Base-by-base conservation (phyloP, 2,329 filamentous ascomycete species). In the Lecanoromycetidae sp. region DNA sequence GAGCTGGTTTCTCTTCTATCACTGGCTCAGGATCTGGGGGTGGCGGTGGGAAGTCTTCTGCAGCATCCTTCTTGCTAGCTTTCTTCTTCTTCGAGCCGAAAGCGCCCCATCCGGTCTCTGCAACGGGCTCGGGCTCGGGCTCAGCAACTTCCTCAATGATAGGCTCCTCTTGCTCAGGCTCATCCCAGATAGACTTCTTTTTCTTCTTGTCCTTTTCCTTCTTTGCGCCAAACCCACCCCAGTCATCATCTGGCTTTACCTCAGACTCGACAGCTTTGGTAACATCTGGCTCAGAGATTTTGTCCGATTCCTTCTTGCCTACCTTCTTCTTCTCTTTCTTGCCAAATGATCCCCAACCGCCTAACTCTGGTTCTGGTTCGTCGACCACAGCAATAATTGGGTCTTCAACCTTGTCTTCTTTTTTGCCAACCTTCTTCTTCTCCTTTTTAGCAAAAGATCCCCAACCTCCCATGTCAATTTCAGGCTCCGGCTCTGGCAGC, bases 41-140 rank as follows among this genome's bases (percentile, higher is more conserved):
- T 3, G 19, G 15, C 17, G 26, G 26, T 29, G 57, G 61, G 12
- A 63, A 65, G 26, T 65, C 61, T 41, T 63, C 63, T 20, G 66
- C 57, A 3, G 57, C 59, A 13, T 58, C 60, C 42, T 57, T 57
- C 38, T 43, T 52, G n/a, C n/a, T n/a, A n/a, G n/a, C n/a, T 40
- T 57, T 58, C 7, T 56, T 52, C 30, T 60, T 64, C 51, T 65
- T 63, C 5, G 57, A 51, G 19, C 54, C 59, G 41, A 55, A 58
- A 25, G 57, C 44, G 53, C 54, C 57, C 57, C 57, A 59, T 23
- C 65, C 67, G 29, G 45, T 49, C 34, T 60, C 57, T 29, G 56
- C 57, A 37, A 59, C 58, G 20, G 57, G 54, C 20, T 55, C 54
- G 23, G 59, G 34, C 32, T 40, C 44, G 37, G 15, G 50, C 49